Conservation (phyloP, 1,284 basidiomycete genomes). For the Puccinia novopanici region DNA sequence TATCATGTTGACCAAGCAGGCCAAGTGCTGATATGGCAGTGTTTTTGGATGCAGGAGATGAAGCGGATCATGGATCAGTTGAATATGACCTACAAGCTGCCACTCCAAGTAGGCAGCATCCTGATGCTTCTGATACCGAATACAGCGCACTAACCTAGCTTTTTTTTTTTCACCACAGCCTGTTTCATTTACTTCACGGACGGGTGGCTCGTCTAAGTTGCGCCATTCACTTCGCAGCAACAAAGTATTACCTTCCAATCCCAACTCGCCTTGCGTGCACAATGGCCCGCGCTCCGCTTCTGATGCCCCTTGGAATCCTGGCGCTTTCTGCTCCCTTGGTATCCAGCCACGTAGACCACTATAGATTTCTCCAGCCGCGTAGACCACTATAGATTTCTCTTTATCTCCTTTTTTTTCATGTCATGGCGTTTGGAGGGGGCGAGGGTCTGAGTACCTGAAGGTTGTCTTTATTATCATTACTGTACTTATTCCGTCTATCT, state of each 20-base stretch:
- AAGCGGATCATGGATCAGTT: slow-evolving; percentile 72
- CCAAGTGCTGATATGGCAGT: slow-evolving; percentile 65
- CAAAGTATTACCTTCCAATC: slow-evolving; percentile 5
- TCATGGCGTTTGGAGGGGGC: no score
- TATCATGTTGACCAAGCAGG: slow-evolving; percentile 60
- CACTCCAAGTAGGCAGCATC: slow-evolving; percentile 63
- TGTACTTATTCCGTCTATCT: no score
- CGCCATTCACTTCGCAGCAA: not conserved
- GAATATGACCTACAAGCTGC: slow-evolving; percentile 70
- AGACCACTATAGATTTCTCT: not conserved
- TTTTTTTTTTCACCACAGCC: slow-evolving; percentile 13
- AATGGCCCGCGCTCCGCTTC: not conserved
- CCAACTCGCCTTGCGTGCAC: slow-evolving; percentile 9
- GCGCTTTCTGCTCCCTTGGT: not conserved
- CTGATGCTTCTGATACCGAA: not conserved
- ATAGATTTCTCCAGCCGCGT: not conserved
- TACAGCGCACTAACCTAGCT: not conserved
- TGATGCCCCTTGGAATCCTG: slow-evolving; percentile 2
- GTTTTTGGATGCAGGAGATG: slow-evolving; percentile 66
- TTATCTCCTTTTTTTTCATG: not conserved
- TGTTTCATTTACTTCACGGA: not conserved
- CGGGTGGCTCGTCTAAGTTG: not conserved
- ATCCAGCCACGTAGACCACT: not conserved
- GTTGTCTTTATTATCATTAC: no score
- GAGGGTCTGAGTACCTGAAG: not conserved